phyloP scores from a whole-genome alignment of 805 yeast species.

The Candida corydali region DNA sequence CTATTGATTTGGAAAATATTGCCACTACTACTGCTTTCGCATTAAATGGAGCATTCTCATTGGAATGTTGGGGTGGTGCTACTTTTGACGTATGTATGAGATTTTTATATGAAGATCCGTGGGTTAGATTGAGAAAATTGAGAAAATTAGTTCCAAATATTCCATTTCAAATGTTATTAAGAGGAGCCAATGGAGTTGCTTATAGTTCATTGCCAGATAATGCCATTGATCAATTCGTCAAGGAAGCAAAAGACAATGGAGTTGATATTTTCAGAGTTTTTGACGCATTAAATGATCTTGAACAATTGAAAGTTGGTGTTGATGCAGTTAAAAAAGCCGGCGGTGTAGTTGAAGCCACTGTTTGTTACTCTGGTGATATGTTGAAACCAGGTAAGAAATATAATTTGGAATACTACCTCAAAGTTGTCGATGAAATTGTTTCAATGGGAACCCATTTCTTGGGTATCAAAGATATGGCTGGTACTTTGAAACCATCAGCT shows the following conservation, averaged over 20 bases:
- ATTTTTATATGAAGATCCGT: conserved; percentile 97
- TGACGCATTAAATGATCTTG: conserved; percentile 95
- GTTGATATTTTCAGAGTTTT: conserved; percentile 97
- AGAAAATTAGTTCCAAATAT: conserved; percentile 93
- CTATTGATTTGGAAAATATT: conserved; percentile 83
- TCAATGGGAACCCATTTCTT: conserved; percentile 92
- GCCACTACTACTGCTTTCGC: conserved; percentile 95
- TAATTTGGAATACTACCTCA: conserved; percentile 84
- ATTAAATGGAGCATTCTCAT: conserved; percentile 82
- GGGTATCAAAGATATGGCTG: conserved; percentile 99
- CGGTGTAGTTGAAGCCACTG: conserved; percentile 97
- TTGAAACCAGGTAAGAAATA: conserved; percentile 92
- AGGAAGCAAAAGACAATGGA: conserved; percentile 92
- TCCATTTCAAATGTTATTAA: conserved; percentile 97
- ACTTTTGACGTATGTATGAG: conserved; percentile 99
- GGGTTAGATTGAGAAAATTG: conserved; percentile 90
- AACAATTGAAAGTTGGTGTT: conserved; percentile 95
- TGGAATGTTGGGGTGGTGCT: conserved; percentile 99
- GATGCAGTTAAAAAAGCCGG: conserved; percentile 98
- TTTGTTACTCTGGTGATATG: conserved; percentile 99
- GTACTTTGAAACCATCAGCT: conserved; percentile 94
- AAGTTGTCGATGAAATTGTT: conserved; percentile 78
- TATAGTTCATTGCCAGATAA: conserved; percentile 97
- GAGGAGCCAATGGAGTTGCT: conserved; percentile 99
- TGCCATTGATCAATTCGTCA: conserved; percentile 95